phyloP scores from a whole-genome alignment of 2,329 filamentous ascomycete species.

The Fusarium oxysporum region DNA sequence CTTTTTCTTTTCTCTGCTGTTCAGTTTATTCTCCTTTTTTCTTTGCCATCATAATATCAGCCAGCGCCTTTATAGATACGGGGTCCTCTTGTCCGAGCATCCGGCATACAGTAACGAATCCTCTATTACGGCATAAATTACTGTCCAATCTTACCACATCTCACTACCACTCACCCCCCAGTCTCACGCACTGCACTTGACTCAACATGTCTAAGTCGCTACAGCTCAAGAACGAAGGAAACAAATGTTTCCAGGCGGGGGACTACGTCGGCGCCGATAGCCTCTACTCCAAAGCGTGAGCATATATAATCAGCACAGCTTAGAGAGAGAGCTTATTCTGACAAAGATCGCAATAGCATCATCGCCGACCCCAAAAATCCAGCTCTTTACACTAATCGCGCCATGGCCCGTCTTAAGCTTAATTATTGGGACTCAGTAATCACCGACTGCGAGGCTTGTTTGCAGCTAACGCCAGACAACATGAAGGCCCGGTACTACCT shows the following conservation, averaged over 20 bases:
- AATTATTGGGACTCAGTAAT: conserved; percentile 79
- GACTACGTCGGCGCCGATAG: conserved; percentile 75
- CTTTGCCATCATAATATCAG: background rate
- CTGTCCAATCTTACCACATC: background rate
- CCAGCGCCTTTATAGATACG: background rate
- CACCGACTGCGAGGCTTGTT: conserved; percentile 79
- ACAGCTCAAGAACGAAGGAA: conserved; percentile 68
- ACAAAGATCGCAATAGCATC: conserved; percentile 65
- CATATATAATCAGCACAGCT: background rate
- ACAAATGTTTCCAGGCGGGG: conserved; percentile 71
- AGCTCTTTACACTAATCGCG: conserved; percentile 88
- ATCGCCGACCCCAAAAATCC: conserved; percentile 82
- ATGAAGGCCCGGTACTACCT: conserved; percentile 90
- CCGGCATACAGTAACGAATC: background rate
- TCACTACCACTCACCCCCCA: background rate
- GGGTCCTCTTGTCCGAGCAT: background rate
- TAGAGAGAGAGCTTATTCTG: conserved; percentile 9
- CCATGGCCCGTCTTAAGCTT: conserved; percentile 83
- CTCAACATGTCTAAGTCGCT: conserved; percentile 51
- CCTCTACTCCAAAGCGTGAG: conserved; percentile 78
- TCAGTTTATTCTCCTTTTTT: background rate
- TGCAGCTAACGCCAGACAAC: conserved; percentile 71
- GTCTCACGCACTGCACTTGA: background rate
- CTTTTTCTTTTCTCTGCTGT: background rate
- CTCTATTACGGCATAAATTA: background rate